Percentiles rank a stretch among this genome's conserved stretches.
phyloP scores from a whole-genome alignment of 805 yeast species.

The Wickerhamiella domercqiae region DNA sequence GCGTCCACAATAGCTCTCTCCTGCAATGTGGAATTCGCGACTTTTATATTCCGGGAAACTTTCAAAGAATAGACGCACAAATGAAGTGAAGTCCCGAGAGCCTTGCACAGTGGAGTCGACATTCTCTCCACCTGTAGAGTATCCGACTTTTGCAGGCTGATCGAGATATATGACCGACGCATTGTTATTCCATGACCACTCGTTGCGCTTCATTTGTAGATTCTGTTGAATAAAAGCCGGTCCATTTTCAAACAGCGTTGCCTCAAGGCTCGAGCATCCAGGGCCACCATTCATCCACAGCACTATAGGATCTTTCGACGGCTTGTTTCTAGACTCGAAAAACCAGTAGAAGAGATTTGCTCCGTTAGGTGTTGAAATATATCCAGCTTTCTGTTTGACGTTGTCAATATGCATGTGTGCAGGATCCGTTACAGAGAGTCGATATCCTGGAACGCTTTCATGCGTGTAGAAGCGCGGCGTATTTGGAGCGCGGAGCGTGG shows the following conservation, averaged over 20 bases:
- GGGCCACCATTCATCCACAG: constrained; percentile 96
- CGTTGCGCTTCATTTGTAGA: constrained; percentile 53
- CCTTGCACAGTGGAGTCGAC: constrained; percentile 61
- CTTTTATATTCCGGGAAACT: constrained; percentile 59
- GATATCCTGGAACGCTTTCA: constrained; percentile 8
- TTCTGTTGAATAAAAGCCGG: constrained; percentile 58
- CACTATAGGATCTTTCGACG: constrained; percentile 68
- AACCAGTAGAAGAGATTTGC: constrained; percentile 79
- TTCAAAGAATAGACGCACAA: constrained; percentile 68
- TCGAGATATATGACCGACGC: constrained; percentile 85
- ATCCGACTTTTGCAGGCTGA: constrained; percentile 90
- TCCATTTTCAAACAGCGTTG: constrained; percentile 82
- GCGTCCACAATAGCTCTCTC: constrained; percentile 90
- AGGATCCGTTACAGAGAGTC: constrained; percentile 11
- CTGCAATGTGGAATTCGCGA: constrained; percentile 65
- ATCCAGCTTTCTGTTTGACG: constrained; percentile 61
- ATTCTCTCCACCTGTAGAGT: constrained; percentile 59
- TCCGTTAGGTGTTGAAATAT: constrained; percentile 45
- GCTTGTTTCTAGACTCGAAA: constrained; percentile 83
- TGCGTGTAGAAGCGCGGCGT: constrained; percentile 8
- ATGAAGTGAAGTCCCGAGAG: constrained; percentile 73
- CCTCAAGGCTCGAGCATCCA: constrained; percentile 86
- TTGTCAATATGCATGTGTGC: constrained; percentile 26
- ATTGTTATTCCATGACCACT: constrained; percentile 79
- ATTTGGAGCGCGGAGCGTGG: too few species aligned